phyloP scores from a whole-genome alignment of 495 filamentous ascomycete species.

The Daldinia loculata region DNA sequence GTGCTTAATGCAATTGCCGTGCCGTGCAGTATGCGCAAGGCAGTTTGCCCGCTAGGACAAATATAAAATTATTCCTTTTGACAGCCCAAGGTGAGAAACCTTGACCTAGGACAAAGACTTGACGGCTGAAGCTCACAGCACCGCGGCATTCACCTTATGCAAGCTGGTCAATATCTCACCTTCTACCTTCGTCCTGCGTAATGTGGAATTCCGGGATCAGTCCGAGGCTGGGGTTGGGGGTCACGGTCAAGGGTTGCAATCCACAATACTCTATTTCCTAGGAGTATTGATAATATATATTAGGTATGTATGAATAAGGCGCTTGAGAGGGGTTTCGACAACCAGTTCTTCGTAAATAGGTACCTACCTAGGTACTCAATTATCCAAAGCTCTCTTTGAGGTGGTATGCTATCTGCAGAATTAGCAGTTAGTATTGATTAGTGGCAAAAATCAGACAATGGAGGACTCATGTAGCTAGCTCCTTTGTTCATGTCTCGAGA shows the following conservation, averaged over 20 bases:
- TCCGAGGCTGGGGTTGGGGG: constrained; percentile 25
- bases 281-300: background rate
- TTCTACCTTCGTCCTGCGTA: background rate
- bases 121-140: constrained; percentile 2
- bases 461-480: background rate
- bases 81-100: background rate
- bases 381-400: background rate
- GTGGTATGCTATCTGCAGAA: background rate
- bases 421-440: background rate
- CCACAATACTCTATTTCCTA: constrained; percentile 4
- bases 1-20: too few relatives aligned
- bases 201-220: constrained; percentile 27
- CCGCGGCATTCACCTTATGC: background rate
- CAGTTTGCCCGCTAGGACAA: background rate
- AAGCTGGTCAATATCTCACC: background rate
- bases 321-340: background rate
- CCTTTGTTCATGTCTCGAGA: constrained; percentile 1
- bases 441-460: constrained; percentile 1
- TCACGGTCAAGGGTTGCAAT: constrained; percentile 15
- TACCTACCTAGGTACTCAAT: background rate
- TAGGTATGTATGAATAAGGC: background rate
- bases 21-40: background rate
- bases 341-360: background rate
- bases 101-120: background rate
- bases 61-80: background rate